These are phyloP conservation scores for Nakaseomyces kungkrabaensis DNA, from an alignment of 1,139 yeast species.

Conservation along the genomic window DNA sequence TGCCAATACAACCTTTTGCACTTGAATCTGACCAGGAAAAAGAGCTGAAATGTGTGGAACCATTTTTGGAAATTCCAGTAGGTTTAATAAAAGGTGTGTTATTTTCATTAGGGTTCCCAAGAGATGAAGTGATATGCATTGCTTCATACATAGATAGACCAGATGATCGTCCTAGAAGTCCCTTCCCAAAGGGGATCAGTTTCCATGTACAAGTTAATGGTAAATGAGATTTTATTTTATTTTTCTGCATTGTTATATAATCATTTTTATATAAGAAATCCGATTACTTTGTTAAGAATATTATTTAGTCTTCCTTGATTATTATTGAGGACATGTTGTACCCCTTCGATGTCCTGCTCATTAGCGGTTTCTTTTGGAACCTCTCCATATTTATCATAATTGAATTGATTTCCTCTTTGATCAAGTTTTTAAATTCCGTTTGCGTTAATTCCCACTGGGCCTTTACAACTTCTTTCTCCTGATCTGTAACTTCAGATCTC, in stretches of 20 bases:
- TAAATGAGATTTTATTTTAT: neutral
- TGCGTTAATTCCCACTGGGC: constrained; percentile 10
- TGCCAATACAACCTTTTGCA: constrained; percentile 21
- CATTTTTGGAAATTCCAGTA: constrained; percentile 69
- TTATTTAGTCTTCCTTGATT: neutral
- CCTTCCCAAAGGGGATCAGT: constrained; percentile 25
- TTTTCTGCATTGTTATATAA: neutral
- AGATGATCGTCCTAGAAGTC: constrained; percentile 13
- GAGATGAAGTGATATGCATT: constrained; percentile 21
- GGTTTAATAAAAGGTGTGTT: constrained; percentile 79
- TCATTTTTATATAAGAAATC: neutral
- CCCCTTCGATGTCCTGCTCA: neutral
- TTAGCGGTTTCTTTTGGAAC: neutral
- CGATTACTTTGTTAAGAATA: neutral
- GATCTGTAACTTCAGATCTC: constrained; percentile 14
- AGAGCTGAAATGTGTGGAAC: constrained; percentile 34
- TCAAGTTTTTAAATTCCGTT: constrained; percentile 8
- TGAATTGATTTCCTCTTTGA: constrained; percentile 10
- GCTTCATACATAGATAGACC: constrained; percentile 25
- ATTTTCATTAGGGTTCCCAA: constrained; percentile 23
- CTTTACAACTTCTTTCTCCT: constrained; percentile 11
- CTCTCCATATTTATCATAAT: constrained; percentile 9
- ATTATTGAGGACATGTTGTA: neutral
- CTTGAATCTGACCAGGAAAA: constrained; percentile 17
- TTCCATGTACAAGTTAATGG: constrained; percentile 25